These are phyloP conservation scores for Pythium angustatum DNA, from an alignment of 352 stramenopile genomes.

Conservation along the genomic window DNA sequence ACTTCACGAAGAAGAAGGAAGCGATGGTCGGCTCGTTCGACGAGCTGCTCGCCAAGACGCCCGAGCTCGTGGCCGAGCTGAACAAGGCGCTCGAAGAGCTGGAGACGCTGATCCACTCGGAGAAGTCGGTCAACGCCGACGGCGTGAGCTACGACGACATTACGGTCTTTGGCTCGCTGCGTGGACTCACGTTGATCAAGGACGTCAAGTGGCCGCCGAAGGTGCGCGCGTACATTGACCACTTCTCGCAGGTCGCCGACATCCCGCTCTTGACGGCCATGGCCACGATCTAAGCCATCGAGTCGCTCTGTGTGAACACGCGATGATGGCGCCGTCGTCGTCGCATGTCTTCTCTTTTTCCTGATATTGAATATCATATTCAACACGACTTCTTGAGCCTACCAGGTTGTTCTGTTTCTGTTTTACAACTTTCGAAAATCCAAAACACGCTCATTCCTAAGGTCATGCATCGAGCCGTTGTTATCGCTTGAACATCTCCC, in stretches of 20 bases:
- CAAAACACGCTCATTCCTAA: too few species aligned
- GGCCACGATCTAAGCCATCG: slow-evolving; percentile 37
- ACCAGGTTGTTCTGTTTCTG: too few species aligned
- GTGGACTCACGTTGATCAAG: slow-evolving; percentile 56
- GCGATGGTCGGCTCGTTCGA: slow-evolving; percentile 45
- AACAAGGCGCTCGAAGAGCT: slow-evolving; percentile 46
- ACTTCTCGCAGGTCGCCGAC: slow-evolving; percentile 44
- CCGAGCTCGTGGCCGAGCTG: slow-evolving; percentile 38
- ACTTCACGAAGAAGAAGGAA: slow-evolving; percentile 67
- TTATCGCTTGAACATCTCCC: too few species aligned
- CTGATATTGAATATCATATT: too few species aligned
- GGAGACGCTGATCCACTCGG: slow-evolving; percentile 40
- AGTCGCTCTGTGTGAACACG: too few species aligned
- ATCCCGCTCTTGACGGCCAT: slow-evolving; percentile 49
- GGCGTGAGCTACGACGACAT: slow-evolving; percentile 58
- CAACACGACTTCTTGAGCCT: too few species aligned
- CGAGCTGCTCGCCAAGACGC: slow-evolving; percentile 39
- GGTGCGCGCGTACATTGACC: slow-evolving; percentile 50
- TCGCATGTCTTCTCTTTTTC: too few species aligned
- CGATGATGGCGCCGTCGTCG: too few species aligned
- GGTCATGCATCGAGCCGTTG: too few species aligned
- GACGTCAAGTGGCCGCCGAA: slow-evolving; percentile 48
- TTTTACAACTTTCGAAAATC: too few species aligned
- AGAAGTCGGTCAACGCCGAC: slow-evolving; percentile 42
- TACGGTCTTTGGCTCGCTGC: slow-evolving; percentile 49